Evolutionary conservation across 306 rosid species (phyloP).

Genomic region (Quercus rubra): DNA sequence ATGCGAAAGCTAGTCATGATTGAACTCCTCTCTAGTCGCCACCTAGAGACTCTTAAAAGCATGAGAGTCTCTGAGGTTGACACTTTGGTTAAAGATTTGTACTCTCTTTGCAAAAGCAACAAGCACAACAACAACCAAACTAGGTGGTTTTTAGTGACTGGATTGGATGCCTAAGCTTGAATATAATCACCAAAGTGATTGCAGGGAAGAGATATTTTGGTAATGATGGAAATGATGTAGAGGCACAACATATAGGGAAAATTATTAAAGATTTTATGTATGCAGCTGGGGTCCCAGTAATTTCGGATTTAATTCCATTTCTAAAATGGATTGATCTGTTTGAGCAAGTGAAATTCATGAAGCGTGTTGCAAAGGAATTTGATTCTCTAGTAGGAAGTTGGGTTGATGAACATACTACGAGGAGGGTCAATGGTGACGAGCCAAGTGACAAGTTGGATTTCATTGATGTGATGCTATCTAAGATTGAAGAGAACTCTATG

Average conservation of each 20-base stretch:
- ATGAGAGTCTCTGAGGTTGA: conserved; percentile 12
- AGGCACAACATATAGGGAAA: conserved; percentile 9
- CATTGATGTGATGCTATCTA: conserved; percentile 25
- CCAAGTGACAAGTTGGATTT: conserved; percentile 15
- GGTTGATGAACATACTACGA: conserved; percentile 21
- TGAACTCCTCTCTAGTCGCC: conserved; percentile 18
- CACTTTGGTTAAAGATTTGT: conserved; percentile 3
- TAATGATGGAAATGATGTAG: neutral
- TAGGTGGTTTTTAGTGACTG: conserved; percentile 19
- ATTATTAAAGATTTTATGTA: conserved; percentile 15
- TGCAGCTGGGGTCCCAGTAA: neutral
- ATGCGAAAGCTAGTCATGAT: conserved; percentile 13
- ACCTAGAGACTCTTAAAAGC: conserved; percentile 1
- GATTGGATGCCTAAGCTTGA: conserved; percentile 13
- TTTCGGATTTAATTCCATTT: conserved; percentile 8
- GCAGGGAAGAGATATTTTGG: conserved; percentile 27
- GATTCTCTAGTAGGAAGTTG: conserved; percentile 14
- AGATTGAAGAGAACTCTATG: neutral
- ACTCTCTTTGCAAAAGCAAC: neutral
- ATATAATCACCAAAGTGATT: conserved; percentile 4
- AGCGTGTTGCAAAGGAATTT: conserved; percentile 11
- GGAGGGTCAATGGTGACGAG: neutral
- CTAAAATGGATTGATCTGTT: conserved; percentile 20
- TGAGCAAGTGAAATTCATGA: conserved; percentile 13
- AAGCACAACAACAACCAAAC: too few species aligned